phyloP scores from a whole-genome alignment of 2,329 filamentous ascomycete genomes.

The Alternaria sp. region DNA sequence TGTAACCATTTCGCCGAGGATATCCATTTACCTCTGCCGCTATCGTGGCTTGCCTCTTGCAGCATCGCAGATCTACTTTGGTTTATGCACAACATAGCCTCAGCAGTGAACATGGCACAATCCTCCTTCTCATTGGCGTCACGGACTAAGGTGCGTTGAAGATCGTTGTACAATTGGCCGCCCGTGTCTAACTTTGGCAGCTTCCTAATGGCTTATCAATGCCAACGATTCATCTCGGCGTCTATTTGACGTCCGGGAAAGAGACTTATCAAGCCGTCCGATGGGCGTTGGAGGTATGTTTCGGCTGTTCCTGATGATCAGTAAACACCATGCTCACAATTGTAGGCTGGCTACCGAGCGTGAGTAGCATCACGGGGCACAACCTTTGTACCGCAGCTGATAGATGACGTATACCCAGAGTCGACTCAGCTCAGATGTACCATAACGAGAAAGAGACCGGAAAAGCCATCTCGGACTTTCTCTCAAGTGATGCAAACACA shows the following conservation, averaged over 20 bases:
- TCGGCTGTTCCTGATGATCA: slow-evolving; percentile 23
- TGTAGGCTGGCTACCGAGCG: slow-evolving; percentile 58
- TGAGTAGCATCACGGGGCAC: slow-evolving; percentile 36
- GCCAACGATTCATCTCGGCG: slow-evolving; percentile 76
- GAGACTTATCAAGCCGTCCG: slow-evolving; percentile 68
- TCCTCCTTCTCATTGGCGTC: slow-evolving; percentile 54
- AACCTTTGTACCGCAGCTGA: slow-evolving; percentile 33
- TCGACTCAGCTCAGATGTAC: slow-evolving; percentile 72
- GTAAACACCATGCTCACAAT: slow-evolving; percentile 29
- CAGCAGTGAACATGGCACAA: slow-evolving; percentile 40
- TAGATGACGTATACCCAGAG: slow-evolving; percentile 38
- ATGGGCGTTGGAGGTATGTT: slow-evolving; percentile 63
- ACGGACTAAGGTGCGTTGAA: slow-evolving; percentile 49
- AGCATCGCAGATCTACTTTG: slow-evolving; percentile 37
- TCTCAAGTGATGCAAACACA: slow-evolving; percentile 59
- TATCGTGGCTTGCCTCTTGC: slow-evolving; percentile 31
- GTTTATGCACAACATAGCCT: slow-evolving; percentile 21
- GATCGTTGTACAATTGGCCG: slow-evolving; percentile 10
- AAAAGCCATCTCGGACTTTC: slow-evolving; percentile 67
- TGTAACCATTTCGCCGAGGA: slow-evolving; percentile 40
- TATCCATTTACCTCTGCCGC: slow-evolving; percentile 30
- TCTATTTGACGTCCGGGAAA: slow-evolving; percentile 73
- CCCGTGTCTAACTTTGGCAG: slow-evolving; percentile 37
- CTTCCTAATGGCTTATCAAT: slow-evolving; percentile 70
- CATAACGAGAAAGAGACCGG: slow-evolving; percentile 77